Percentiles rank a stretch among this genome's conserved stretches.
These are phyloP conservation scores for Tylopilus intermedius DNA, from an alignment of 768 basidiomycete genomes.

Conservation along the genomic window DNA sequence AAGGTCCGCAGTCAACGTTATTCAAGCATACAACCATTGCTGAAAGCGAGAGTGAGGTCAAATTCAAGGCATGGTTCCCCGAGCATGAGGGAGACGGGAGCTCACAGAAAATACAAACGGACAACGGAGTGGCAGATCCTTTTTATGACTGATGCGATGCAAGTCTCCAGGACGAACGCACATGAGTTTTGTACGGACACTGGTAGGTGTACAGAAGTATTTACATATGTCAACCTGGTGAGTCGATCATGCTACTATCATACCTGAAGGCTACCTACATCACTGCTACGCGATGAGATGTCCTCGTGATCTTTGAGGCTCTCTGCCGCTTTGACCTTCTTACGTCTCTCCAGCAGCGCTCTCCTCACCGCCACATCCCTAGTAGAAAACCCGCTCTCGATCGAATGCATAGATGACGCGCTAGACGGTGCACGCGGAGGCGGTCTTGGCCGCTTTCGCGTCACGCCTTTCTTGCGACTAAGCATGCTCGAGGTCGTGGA, in stretches of 20 bases:
- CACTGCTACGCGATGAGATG: neutral
- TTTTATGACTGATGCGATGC: no score
- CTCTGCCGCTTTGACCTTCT: conserved; percentile 15
- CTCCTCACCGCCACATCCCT: conserved; percentile 21
- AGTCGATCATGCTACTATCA: neutral
- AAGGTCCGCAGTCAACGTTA: no score
- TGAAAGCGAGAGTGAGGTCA: no score
- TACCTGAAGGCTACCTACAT: neutral
- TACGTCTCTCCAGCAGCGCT: conserved; percentile 26
- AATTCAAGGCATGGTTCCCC: no score
- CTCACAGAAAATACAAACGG: no score
- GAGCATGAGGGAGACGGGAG: no score
- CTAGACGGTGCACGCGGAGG: conserved; percentile 22
- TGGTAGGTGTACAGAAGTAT: no score
- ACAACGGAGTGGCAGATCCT: no score
- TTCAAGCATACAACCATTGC: no score
- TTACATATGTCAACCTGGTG: no score
- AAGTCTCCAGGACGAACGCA: no score
- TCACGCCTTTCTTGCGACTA: conserved; percentile 19
- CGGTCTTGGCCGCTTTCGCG: conserved; percentile 18
- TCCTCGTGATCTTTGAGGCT: conserved; percentile 1
- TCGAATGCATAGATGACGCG: conserved; percentile 25
- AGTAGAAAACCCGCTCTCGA: conserved; percentile 19
- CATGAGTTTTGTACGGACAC: no score
- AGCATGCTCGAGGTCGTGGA: conserved; percentile 17